A percentile compares a stretch with the other conserved stretches of the same genome.
Conservation (phyloP, 306 rosid genomes). For the Arachis hypogaea region DNA sequence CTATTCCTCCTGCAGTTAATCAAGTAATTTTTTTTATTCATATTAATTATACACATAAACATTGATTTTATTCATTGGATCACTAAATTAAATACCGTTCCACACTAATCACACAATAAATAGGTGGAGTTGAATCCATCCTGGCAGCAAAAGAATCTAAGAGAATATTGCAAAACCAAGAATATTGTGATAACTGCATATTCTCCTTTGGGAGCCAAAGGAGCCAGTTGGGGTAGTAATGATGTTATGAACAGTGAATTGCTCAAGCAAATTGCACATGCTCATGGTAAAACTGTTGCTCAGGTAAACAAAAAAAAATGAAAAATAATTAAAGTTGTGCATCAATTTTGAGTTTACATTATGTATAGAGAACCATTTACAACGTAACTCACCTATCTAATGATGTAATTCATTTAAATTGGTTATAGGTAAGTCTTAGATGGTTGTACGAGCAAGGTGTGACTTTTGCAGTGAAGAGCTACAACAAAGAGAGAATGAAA, state of each 20-base stretch:
- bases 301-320: slow-evolving; percentile 16
- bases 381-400: too few relatives aligned
- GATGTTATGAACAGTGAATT: slow-evolving; percentile 48
- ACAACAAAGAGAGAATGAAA: slow-evolving; percentile 52
- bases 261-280: slow-evolving; percentile 46
- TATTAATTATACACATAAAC: too few relatives aligned
- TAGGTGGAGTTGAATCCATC: slow-evolving; percentile 54
- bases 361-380: too few relatives aligned
- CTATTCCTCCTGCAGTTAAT: slow-evolving; percentile 69
- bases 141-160: slow-evolving; percentile 49
- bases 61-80: too few relatives aligned
- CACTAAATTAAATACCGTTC: too few relatives aligned
- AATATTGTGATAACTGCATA: slow-evolving; percentile 46
- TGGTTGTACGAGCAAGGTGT: slow-evolving; percentile 52
- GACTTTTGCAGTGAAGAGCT: slow-evolving; percentile 48
- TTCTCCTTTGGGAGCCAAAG: slow-evolving; percentile 51
- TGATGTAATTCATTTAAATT: too few relatives aligned
- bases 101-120: too few relatives aligned
- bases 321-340: not conserved
- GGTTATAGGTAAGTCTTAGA: slow-evolving; percentile 32
- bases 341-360: too few relatives aligned
- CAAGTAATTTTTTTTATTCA: slow-evolving; percentile 15
- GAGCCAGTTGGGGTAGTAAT: slow-evolving; percentile 44
- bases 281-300: slow-evolving; percentile 51
- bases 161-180: slow-evolving; percentile 44